These are phyloP conservation scores for Chrysopogon serrulatus DNA, from an alignment of 176 grass and related monocot species.

Conservation along the genomic window DNA sequence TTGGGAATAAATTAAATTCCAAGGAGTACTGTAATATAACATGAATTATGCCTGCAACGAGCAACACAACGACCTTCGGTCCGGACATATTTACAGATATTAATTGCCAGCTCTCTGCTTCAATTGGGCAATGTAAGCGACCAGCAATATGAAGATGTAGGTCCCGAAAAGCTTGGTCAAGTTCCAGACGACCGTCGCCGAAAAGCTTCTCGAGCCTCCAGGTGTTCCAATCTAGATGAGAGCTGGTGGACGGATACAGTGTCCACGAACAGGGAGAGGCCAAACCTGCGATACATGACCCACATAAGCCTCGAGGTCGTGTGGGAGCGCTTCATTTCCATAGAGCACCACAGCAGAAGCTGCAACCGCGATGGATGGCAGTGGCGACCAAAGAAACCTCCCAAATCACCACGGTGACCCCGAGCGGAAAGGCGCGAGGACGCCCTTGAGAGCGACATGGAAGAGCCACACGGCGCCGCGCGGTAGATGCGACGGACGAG, in stretches of 20 bases:
- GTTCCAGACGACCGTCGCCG: background rate
- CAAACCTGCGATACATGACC: background rate
- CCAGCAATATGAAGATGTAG: background rate
- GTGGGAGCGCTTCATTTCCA: background rate
- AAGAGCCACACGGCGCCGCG: background rate
- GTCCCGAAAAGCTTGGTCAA: background rate
- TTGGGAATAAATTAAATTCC: no score
- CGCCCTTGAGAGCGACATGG: background rate
- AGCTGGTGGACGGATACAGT: background rate
- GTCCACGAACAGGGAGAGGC: background rate
- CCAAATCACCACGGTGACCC: background rate
- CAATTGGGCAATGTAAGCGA: background rate
- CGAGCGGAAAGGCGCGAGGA: background rate
- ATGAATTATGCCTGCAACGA: background rate
- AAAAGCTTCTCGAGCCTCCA: background rate
- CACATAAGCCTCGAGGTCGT: background rate
- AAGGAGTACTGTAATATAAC: no score
- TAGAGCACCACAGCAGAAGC: background rate
- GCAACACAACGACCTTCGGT: background rate
- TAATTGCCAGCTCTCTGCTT: background rate
- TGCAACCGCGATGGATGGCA: background rate
- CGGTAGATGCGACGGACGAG: background rate
- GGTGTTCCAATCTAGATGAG: background rate
- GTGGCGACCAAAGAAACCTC: background rate
- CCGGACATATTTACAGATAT: no score